phyloP scores from a whole-genome alignment of 352 stramenopile species.

The Globisporangium spinosum region DNA sequence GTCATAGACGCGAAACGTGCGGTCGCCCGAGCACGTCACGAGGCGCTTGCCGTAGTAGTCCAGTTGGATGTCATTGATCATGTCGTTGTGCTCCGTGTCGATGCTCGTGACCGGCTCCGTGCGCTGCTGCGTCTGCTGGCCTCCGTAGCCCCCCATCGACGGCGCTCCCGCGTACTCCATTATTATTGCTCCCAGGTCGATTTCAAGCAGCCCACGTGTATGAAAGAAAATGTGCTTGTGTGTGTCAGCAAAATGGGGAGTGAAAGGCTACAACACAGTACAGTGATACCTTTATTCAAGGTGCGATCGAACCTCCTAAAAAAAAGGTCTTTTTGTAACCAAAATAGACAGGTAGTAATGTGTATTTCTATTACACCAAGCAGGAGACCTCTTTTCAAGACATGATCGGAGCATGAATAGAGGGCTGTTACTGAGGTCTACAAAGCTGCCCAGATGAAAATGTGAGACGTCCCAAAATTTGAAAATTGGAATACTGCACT shows the following conservation, averaged over 20 bases:
- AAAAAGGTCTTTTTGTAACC: too few species aligned
- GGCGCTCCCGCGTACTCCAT: slow-evolving; percentile 15
- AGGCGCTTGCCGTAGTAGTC: slow-evolving; percentile 87
- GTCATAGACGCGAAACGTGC: slow-evolving; percentile 84
- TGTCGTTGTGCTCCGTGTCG: slow-evolving; percentile 87
- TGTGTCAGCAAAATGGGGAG: not conserved
- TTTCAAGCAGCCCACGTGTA: not conserved
- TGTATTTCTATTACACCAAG: too few species aligned
- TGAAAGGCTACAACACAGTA: not conserved
- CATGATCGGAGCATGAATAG: not conserved
- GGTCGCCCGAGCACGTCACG: slow-evolving; percentile 76
- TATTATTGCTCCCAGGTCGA: not conserved
- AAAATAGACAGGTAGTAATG: too few species aligned
- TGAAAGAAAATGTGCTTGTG: not conserved
- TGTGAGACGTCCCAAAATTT: slow-evolving; percentile 1
- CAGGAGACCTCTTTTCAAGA: too few species aligned
- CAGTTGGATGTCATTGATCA: slow-evolving; percentile 88
- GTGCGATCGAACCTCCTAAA: not conserved
- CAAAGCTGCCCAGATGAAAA: not conserved
- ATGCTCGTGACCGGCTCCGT: slow-evolving; percentile 56
- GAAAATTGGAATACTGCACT: not conserved
- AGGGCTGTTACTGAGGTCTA: not conserved
- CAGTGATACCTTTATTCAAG: not conserved
- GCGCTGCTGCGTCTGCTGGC: slow-evolving; percentile 21
- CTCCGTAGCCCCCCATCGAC: not conserved